phyloP scores from a whole-genome alignment of 1,284 basidiomycete genomes.

The Fomitopsis palustris region DNA sequence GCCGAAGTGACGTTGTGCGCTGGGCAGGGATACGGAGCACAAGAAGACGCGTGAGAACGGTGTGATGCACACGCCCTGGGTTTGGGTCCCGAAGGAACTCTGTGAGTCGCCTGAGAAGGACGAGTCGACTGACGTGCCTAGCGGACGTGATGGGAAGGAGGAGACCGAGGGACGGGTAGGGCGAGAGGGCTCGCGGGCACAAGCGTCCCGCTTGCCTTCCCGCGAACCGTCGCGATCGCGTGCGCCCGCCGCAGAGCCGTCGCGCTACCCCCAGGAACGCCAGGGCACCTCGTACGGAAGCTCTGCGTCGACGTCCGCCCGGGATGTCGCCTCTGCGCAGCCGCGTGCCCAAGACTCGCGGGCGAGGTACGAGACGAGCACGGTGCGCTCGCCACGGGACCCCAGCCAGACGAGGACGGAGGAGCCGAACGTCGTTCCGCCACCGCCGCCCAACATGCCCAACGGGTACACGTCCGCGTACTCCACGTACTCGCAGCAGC shows the following conservation, averaged over 20 bases:
- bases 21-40: not conserved
- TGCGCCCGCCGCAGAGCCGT: not conserved
- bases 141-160: conserved; percentile 8
- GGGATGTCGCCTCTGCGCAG: not conserved
- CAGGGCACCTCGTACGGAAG: not conserved
- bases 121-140: conserved; percentile 10
- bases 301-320: not conserved
- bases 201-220: not conserved
- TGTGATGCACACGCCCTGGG: conserved; percentile 32
- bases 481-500: conserved; percentile 17
- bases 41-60: conserved; percentile 1
- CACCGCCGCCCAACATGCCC: not conserved
- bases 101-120: conserved; percentile 19
- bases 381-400: not conserved
- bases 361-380: not conserved
- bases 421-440: not conserved
- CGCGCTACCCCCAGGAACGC: not conserved
- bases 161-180: conserved; percentile 6
- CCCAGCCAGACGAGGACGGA: not conserved
- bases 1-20: not conserved
- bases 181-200: not conserved
- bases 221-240: conserved; percentile 1
- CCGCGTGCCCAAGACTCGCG: not conserved
- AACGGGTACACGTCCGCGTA: conserved; percentile 14
- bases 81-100: conserved; percentile 33